A percentile compares a stretch with the other conserved stretches of the same genome.
Evolutionary conservation across 2,329 filamentous ascomycete species (phyloP).

Genomic region (Metarhizium anisopliae): DNA sequence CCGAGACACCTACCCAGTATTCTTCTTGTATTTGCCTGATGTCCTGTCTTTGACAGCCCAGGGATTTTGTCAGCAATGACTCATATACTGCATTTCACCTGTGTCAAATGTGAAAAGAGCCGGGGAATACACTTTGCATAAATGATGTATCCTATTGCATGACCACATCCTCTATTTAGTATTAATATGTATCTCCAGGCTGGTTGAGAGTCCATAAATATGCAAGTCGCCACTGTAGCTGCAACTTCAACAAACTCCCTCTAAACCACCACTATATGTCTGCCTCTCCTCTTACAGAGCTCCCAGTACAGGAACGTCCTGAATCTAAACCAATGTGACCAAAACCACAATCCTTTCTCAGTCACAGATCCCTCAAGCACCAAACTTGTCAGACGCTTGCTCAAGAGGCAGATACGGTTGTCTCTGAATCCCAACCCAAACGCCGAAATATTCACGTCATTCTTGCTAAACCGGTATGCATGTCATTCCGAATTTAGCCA

Average conservation of each 20-base stretch:
- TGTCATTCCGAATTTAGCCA: neutral
- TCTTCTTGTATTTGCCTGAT: no score
- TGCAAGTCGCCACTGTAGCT: neutral
- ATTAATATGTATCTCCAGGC: neutral
- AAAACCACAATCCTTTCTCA: neutral
- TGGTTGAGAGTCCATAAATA: neutral
- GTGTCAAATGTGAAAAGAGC: neutral
- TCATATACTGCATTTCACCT: no score
- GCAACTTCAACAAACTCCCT: neutral
- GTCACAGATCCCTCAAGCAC: neutral
- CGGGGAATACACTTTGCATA: neutral
- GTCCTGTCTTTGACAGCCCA: no score
- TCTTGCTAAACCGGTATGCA: neutral
- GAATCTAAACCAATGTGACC: neutral
- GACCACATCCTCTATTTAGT: neutral
- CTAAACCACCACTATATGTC: neutral
- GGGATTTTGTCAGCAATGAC: no score
- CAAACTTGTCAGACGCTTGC: neutral
- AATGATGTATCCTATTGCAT: neutral
- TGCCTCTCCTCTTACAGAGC: neutral
- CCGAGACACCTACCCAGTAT: no score
- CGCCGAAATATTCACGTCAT: neutral
- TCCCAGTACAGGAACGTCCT: neutral
- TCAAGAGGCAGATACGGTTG: neutral
- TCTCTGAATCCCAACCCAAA: neutral